These are phyloP conservation scores for Cicer judaicum DNA, from an alignment of 306 rosid genomes.

Conservation along the genomic window DNA sequence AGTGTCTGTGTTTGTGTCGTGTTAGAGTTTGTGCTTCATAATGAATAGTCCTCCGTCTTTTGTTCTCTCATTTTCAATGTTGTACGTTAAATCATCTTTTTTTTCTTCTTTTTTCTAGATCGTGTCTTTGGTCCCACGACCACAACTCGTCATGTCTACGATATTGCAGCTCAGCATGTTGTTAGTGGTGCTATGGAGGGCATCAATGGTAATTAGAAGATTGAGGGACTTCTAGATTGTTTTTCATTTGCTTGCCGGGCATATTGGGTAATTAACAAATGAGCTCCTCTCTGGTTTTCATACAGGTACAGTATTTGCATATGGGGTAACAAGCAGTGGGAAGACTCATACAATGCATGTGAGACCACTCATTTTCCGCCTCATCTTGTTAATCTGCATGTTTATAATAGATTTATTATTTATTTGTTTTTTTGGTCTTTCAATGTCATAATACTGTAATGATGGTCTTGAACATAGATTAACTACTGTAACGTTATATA, in stretches of 20 bases:
- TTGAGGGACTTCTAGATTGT: slow-evolving; percentile 42
- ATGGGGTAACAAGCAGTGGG: slow-evolving; percentile 99
- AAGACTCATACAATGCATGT: slow-evolving; percentile 99
- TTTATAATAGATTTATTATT: too few relatives aligned
- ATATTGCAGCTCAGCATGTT: slow-evolving; percentile 94
- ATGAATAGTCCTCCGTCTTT: too few relatives aligned
- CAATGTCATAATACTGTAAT: background rate
- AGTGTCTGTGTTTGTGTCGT: too few relatives aligned
- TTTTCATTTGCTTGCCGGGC: slow-evolving; percentile 39
- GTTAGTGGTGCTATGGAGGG: slow-evolving; percentile 97
- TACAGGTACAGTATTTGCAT: slow-evolving; percentile 95
- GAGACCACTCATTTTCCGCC: slow-evolving; percentile 50
- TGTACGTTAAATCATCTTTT: slow-evolving; percentile 33
- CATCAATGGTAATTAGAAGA: slow-evolving; percentile 72
- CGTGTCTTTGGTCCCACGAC: slow-evolving; percentile 98
- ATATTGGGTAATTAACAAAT: slow-evolving; percentile 37
- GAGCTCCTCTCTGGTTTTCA: slow-evolving; percentile 42
- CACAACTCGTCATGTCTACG: slow-evolving; percentile 97
- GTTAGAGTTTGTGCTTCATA: too few relatives aligned
- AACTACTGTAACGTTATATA: slow-evolving; percentile 4
- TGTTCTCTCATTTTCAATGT: slow-evolving; percentile 7
- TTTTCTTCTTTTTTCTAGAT: slow-evolving; percentile 60
- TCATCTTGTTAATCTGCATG: slow-evolving; percentile 30
- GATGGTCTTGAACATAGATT: slow-evolving; percentile 14
- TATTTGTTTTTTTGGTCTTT: too few relatives aligned